These are phyloP conservation scores for Naegleria gruberi DNA, from an alignment of 208 protist genomes.

Conservation along the genomic window DNA sequence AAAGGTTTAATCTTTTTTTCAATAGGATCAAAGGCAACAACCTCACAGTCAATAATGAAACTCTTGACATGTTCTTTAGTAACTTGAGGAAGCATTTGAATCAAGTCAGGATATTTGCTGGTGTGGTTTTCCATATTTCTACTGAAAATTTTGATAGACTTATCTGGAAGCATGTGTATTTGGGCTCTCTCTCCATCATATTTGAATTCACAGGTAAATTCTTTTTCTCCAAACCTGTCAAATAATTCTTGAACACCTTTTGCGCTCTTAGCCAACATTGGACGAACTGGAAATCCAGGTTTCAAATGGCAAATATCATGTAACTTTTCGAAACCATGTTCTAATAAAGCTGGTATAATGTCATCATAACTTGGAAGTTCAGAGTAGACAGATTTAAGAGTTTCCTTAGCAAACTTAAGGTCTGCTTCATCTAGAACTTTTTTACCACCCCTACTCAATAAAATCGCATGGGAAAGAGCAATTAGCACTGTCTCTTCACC, in stretches of 20 bases:
- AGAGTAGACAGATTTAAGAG: slow-evolving; percentile 43
- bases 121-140: background rate
- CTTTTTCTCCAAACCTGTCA: background rate
- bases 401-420: slow-evolving; percentile 23
- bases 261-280: slow-evolving; percentile 8
- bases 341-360: slow-evolving; percentile 42
- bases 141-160: background rate
- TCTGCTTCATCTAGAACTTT: slow-evolving; percentile 1
- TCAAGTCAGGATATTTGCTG: background rate
- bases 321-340: background rate
- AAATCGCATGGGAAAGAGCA: slow-evolving; percentile 83
- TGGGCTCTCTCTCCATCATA: slow-evolving; percentile 96
- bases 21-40: slow-evolving; percentile 84
- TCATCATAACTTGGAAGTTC: slow-evolving; percentile 59
- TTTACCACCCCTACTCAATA: slow-evolving; percentile 51
- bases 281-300: background rate
- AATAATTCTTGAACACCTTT: slow-evolving; percentile 10
- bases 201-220: slow-evolving; percentile 89
- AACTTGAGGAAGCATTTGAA: background rate
- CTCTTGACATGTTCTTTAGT: slow-evolving; percentile 51
- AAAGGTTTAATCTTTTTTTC: slow-evolving; percentile 88
- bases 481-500: slow-evolving; percentile 87
- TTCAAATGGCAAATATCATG: background rate
- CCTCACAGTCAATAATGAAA: slow-evolving; percentile 97
- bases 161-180: background rate